Evolutionary conservation across 192 early-diverging fungal genomes (phyloP), one percentile per base, ranked within the genome.

Genomic region (Coemansia reversa): DNA sequence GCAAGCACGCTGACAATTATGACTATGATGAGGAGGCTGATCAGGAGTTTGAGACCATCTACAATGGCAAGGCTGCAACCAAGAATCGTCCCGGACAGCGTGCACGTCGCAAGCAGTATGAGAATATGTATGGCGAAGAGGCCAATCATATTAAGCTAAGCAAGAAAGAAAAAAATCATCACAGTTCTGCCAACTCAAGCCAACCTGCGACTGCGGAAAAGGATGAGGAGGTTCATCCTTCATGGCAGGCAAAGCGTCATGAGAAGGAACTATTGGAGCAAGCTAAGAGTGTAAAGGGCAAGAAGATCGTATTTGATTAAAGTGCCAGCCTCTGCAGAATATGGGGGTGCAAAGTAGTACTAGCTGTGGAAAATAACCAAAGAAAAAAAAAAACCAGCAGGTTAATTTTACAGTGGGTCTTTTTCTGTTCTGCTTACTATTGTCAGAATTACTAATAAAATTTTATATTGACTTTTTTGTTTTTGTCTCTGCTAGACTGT

Each of bases 41-140:
- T 35, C 47, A 60, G 19, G 75, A 75, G 22, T 86, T 86, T 75
- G 74, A 79, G 35, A 69, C 75, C 51, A 74, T 86, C 55, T 86
- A 86, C 49, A 76, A 80, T 39, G 72, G 51, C 59, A 60, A 53
- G 28, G 50, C 52, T 22, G 66, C 65, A 51, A 28, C 24, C 29
- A 86, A 84, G 79, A 86, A 86, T 52, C 81, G 85, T 7, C 78
- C 81, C 42, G 85, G 85, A 7, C 85, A 86, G 68, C 69, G 79
- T n/a, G 83, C 76, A 45, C 70, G 83, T 45, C 74, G 79, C 25
- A 51, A 57, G 35, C 60, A 67, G 79, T 79, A 76, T 19, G 85
- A 84, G 60, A 55, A 71, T 22, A 72, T 73, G 58, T 86, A 70
- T 54, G 85, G 85, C 42, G 64, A 82, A 16, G 85, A 86, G 11